Evolutionary conservation across 2,329 filamentous ascomycete species (phyloP).

Genomic region (Colletotrichum somersetense): DNA sequence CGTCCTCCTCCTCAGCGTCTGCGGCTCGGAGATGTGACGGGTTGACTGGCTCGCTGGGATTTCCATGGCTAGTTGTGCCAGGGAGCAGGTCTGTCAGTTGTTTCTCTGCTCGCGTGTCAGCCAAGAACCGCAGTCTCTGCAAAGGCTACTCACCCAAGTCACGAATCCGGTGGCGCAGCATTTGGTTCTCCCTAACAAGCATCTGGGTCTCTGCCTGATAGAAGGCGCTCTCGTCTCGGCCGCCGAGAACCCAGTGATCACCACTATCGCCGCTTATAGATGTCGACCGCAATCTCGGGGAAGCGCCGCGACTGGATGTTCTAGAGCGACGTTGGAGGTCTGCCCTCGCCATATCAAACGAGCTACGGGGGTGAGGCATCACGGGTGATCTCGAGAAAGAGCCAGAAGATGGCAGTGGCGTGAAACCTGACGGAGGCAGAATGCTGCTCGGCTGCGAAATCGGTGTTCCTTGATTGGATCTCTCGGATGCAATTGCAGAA

Average conservation of each 20-base stretch:
- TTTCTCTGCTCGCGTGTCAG: constrained; percentile 57
- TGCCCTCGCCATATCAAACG: constrained; percentile 69
- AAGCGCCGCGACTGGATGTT: constrained; percentile 69
- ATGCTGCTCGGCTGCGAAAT: constrained; percentile 49
- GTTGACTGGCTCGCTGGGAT: constrained; percentile 62
- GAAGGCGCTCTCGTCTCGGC: constrained; percentile 80
- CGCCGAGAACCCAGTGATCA: constrained; percentile 71
- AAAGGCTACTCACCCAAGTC: constrained; percentile 71
- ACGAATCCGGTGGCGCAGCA: constrained; percentile 80
- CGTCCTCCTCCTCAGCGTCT: constrained; percentile 57
- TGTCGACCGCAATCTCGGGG: constrained; percentile 68
- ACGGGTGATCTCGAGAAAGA: constrained; percentile 66
- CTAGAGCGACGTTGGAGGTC: constrained; percentile 69
- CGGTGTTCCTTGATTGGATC: constrained; percentile 54
- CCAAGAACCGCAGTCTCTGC: neutral
- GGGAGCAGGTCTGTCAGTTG: constrained; percentile 62
- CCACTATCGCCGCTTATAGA: constrained; percentile 71
- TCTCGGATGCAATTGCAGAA: constrained; percentile 60
- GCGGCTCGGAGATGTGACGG: constrained; percentile 63
- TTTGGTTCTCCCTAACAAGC: constrained; percentile 83
- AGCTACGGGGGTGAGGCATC: constrained; percentile 65
- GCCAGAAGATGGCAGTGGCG: constrained; percentile 53
- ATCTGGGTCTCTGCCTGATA: constrained; percentile 87
- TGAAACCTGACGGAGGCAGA: constrained; percentile 42
- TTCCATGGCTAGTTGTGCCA: constrained; percentile 44